phyloP scores from a whole-genome alignment of 768 basidiomycete species.

The Boletus patriciae region DNA sequence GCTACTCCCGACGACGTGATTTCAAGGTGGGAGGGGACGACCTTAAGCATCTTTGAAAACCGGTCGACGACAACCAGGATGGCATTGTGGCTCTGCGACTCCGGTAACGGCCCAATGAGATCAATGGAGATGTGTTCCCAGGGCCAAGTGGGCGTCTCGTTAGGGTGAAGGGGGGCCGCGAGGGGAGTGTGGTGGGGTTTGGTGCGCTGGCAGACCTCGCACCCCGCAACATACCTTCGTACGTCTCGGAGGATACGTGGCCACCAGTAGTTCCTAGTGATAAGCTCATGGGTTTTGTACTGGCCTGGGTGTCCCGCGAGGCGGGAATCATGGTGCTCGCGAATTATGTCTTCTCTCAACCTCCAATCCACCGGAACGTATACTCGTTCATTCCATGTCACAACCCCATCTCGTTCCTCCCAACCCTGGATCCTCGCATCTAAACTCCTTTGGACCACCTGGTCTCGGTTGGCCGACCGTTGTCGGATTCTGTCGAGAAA shows the following conservation, averaged over 20 bases:
- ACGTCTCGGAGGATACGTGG: conserved; percentile 22
- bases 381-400: conserved; percentile 9
- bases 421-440: not conserved
- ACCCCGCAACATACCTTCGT: conserved; percentile 25
- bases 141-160: not conserved
- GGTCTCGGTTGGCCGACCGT: not conserved
- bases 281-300: conserved; percentile 23
- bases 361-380: conserved; percentile 24
- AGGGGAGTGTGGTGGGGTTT: conserved; percentile 17
- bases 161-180: conserved; percentile 16
- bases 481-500: not conserved
- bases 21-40: conserved; percentile 18
- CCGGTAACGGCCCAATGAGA: conserved; percentile 10
- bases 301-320: conserved; percentile 31
- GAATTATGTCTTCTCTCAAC: conserved; percentile 16
- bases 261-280: conserved; percentile 32
- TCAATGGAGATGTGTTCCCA: conserved; percentile 12
- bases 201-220: conserved; percentile 27
- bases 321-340: conserved; percentile 26
- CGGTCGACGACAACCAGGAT: conserved; percentile 15
- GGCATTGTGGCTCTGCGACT: conserved; percentile 7
- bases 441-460: too few relatives aligned
- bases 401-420: not conserved
- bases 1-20: conserved; percentile 24
- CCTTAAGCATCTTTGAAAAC: conserved; percentile 12